phyloP scores from a whole-genome alignment of 2,329 filamentous ascomycete genomes.

The Alternaria viburni region DNA sequence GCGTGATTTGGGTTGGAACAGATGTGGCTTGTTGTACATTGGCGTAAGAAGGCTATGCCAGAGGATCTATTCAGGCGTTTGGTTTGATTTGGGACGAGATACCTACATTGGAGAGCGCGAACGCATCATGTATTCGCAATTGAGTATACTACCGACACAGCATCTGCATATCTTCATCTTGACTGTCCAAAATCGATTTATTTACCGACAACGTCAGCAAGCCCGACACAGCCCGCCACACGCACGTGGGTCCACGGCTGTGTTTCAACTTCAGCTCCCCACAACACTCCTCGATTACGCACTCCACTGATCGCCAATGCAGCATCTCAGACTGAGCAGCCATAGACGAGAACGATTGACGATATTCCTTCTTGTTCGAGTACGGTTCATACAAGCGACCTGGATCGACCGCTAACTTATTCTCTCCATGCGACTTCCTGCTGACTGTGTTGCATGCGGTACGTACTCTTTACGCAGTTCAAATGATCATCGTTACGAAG shows the following conservation, averaged over 20 bases:
- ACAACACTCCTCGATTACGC: neutral
- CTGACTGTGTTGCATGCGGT: neutral
- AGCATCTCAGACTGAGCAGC: neutral
- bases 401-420: neutral
- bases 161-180: neutral
- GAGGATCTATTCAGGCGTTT: conserved; percentile 1
- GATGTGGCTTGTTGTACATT: neutral
- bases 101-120: neutral
- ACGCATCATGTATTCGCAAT: neutral
- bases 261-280: neutral
- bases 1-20: neutral
- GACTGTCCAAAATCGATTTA: neutral
- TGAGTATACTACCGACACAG: neutral
- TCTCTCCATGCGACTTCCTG: neutral
- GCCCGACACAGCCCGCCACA: neutral
- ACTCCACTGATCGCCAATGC: neutral
- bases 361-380: neutral
- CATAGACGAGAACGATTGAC: neutral
- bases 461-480: neutral
- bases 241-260: neutral
- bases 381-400: neutral
- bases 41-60: neutral
- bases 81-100: neutral
- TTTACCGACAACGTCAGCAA: neutral
- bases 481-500: neutral